Percentiles rank a stretch among this genome's conserved stretches.
Conservation (phyloP, 441 rosid genomes). For the Adansonia madagascariensis region DNA sequence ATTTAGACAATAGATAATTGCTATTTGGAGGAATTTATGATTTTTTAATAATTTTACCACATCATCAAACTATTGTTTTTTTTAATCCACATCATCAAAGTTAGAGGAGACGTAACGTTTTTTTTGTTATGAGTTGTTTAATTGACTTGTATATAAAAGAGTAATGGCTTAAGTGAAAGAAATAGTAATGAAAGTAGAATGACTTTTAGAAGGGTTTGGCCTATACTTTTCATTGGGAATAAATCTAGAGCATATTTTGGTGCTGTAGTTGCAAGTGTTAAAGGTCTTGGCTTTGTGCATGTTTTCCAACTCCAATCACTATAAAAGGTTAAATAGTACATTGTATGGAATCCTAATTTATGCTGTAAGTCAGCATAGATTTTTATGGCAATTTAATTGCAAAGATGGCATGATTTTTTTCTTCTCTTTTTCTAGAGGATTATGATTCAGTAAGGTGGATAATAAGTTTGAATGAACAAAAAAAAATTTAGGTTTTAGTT, state of each 20-base stretch:
- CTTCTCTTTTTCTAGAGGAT: neutral
- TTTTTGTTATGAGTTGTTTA: neutral
- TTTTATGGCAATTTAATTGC: neutral
- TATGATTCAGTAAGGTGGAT: neutral
- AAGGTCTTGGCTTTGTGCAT: neutral
- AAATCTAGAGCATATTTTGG: neutral
- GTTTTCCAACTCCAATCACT: neutral
- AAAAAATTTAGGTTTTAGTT: neutral
- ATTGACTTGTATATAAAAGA: neutral
- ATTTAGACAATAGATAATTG: neutral
- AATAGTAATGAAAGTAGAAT: neutral
- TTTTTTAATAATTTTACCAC: neutral
- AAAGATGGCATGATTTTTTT: neutral
- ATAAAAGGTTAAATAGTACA: neutral
- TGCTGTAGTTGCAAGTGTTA: neutral
- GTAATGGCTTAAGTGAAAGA: neutral
- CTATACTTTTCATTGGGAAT: neutral
- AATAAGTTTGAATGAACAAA: neutral
- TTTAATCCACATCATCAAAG: neutral
- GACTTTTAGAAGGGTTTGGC: neutral
- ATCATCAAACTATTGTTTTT: neutral
- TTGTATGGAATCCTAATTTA: conserved; percentile 5
- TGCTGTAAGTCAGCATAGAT: neutral
- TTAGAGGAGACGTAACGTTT: neutral
- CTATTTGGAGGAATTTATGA: neutral